Conservation (phyloP, 108 stramenopile genomes). For the Skeletonema grethae region DNA sequence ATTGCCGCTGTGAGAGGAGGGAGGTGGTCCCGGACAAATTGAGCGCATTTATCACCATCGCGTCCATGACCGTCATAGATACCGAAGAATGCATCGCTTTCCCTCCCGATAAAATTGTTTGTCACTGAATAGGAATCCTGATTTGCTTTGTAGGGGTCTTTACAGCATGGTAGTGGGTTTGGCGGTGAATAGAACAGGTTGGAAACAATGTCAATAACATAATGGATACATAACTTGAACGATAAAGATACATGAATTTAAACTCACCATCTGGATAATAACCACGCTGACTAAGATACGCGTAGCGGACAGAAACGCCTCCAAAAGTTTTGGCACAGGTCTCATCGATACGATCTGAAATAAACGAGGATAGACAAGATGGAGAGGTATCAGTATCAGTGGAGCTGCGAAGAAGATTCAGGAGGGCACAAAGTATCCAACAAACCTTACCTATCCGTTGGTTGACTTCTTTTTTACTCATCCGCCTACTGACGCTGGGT, state of each 20-base stretch:
- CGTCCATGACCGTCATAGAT: constrained; percentile 92
- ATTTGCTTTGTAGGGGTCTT: constrained; percentile 85
- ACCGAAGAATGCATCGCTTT: constrained; percentile 75
- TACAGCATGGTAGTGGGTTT: too few relatives aligned
- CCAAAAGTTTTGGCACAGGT: constrained; percentile 43
- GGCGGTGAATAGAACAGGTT: too few relatives aligned
- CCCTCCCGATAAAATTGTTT: constrained; percentile 48
- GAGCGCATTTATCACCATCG: constrained; percentile 82
- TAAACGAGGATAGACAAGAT: constrained; percentile 17
- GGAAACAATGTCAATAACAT: background rate
- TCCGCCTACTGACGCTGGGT: background rate
- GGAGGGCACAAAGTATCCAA: background rate
- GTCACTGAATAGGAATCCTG: constrained; percentile 81
- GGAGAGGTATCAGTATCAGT: constrained; percentile 2
- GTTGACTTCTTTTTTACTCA: constrained; percentile 6
- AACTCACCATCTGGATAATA: constrained; percentile 84
- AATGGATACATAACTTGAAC: background rate
- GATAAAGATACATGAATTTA: background rate
- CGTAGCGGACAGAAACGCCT: constrained; percentile 74
- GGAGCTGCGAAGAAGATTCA: background rate
- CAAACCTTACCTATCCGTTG: constrained; percentile 14
- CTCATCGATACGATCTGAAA: constrained; percentile 34
- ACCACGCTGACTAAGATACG: constrained; percentile 82
- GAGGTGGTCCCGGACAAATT: constrained; percentile 72
- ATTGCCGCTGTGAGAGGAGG: constrained; percentile 37